These are phyloP conservation scores for Aotearoamyces nothofagi DNA, from an alignment of 2,329 filamentous ascomycete genomes.

Conservation along the genomic window DNA sequence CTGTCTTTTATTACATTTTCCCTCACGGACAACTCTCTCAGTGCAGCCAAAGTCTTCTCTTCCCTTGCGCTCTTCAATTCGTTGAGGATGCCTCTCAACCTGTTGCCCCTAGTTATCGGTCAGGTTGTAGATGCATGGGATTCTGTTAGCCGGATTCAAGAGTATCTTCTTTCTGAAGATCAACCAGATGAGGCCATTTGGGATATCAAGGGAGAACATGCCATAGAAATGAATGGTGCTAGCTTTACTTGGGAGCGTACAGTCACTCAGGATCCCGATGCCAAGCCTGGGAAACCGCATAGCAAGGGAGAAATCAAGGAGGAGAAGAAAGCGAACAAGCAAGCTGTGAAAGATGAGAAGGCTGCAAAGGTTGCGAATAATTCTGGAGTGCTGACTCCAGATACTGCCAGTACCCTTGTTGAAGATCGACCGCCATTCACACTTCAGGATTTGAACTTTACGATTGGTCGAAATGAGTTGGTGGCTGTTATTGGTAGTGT, in stretches of 20 bases:
- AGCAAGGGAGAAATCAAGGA: slow-evolving; percentile 24
- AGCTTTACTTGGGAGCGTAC: slow-evolving; percentile 79
- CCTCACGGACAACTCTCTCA: slow-evolving; percentile 42
- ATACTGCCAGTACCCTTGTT: slow-evolving; percentile 37
- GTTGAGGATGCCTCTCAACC: slow-evolving; percentile 75
- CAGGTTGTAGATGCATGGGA: slow-evolving; percentile 83
- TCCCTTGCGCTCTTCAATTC: slow-evolving; percentile 90
- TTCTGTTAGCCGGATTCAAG: slow-evolving; percentile 71
- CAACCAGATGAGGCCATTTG: slow-evolving; percentile 51
- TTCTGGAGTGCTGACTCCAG: slow-evolving; percentile 27
- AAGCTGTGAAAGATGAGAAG: slow-evolving; percentile 23
- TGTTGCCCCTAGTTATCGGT: slow-evolving; percentile 76
- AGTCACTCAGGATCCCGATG: slow-evolving; percentile 34
- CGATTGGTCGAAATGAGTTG: slow-evolving; percentile 59
- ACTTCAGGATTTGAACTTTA: slow-evolving; percentile 51
- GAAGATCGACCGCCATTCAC: slow-evolving; percentile 52
- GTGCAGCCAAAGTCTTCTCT: slow-evolving; percentile 73
- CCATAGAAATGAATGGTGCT: slow-evolving; percentile 56
- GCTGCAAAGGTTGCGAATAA: slow-evolving; percentile 13
- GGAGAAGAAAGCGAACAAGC: slow-evolving; percentile 28
- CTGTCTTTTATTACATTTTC: slow-evolving; percentile 78
- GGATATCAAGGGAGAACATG: slow-evolving; percentile 42
- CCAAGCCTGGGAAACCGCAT: slow-evolving; percentile 38
- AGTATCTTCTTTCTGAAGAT: slow-evolving; percentile 80
- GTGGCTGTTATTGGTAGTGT: slow-evolving; percentile 81